Conservation (phyloP, 2,329 filamentous ascomycete species). For the Arachnomyces sp. region DNA sequence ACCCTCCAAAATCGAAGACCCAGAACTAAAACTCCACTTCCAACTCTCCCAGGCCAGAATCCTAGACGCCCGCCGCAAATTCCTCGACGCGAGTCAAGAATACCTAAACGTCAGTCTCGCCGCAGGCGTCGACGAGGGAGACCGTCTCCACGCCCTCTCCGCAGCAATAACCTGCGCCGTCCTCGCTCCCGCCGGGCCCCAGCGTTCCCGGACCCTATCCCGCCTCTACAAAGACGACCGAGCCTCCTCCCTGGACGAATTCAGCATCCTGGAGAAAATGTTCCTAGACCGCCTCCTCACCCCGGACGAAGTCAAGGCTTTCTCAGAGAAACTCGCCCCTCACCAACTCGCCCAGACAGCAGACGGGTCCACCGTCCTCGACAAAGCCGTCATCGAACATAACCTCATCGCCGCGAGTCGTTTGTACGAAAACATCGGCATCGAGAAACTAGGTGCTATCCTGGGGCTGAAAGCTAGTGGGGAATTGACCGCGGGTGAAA, state of each 20-base stretch:
- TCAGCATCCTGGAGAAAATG: constrained; percentile 92
- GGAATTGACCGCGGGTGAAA: constrained; percentile 50
- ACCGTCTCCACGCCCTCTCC: constrained; percentile 74
- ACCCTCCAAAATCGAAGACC: constrained; percentile 65
- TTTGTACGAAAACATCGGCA: constrained; percentile 69
- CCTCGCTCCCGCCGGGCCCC: constrained; percentile 81
- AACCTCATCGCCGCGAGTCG: constrained; percentile 81
- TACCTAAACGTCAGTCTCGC: constrained; percentile 85
- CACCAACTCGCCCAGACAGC: constrained; percentile 87
- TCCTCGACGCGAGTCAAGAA: constrained; percentile 76
- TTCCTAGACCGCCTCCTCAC: constrained; percentile 81
- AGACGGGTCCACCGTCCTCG: constrained; percentile 87
- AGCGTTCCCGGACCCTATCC: constrained; percentile 69
- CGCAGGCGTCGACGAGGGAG: constrained; percentile 70
- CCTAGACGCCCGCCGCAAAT: constrained; percentile 80
- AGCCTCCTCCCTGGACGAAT: constrained; percentile 66
- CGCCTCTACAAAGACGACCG: constrained; percentile 92
- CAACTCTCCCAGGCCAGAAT: constrained; percentile 88
- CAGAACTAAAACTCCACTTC: constrained; percentile 73
- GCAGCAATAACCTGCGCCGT: constrained; percentile 90
- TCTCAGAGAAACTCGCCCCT: constrained; percentile 69
- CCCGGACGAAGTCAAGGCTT: constrained; percentile 75
- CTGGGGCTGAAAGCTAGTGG: constrained; percentile 59
- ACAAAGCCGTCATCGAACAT: constrained; percentile 90
- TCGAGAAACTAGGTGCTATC: constrained; percentile 66